phyloP scores from a whole-genome alignment of 805 yeast genomes.

The Saccharomycopsis synnaedendra region DNA sequence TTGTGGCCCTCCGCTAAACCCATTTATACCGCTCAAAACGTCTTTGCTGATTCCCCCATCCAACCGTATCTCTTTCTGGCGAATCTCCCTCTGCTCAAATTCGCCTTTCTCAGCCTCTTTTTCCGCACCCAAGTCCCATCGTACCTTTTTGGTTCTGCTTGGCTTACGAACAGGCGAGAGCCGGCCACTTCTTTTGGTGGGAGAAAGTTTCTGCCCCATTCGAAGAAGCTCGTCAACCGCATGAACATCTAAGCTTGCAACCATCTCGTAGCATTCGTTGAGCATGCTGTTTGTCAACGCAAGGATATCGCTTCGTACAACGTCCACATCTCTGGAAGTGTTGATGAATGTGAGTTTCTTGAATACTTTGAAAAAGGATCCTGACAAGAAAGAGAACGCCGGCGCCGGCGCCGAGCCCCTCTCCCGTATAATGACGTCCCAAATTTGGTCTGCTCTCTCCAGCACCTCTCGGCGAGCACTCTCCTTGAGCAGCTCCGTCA shows the following conservation, averaged over 20 bases:
- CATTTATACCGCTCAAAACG: background rate
- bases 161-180: constrained; percentile 9
- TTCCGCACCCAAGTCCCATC: constrained; percentile 32
- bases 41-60: background rate
- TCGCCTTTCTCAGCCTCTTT: constrained; percentile 4
- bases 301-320: constrained; percentile 11
- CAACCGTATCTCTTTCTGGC: constrained; percentile 11
- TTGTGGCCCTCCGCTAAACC: background rate
- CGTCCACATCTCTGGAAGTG: constrained; percentile 13
- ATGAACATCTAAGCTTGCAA: too few relatives aligned
- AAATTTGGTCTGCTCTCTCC: constrained; percentile 28
- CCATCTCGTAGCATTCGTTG: constrained; percentile 9
- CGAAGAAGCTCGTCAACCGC: too few relatives aligned
- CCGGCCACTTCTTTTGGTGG: too few relatives aligned
- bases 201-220: too few relatives aligned
- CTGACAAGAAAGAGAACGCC: constrained; percentile 17
- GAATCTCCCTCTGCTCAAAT: constrained; percentile 7
- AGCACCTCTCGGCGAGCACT: constrained; percentile 42
- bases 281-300: constrained; percentile 12
- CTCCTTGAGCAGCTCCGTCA: constrained; percentile 33
- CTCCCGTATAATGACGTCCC: constrained; percentile 1
- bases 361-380: constrained; percentile 17
- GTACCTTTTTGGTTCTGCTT: constrained; percentile 29
- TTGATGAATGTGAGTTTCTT: constrained; percentile 16
- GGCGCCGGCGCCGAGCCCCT: constrained; percentile 39